Base-by-base conservation (phyloP, 1,284 basidiomycete species). In the Rhodotorula sp. region DNA sequence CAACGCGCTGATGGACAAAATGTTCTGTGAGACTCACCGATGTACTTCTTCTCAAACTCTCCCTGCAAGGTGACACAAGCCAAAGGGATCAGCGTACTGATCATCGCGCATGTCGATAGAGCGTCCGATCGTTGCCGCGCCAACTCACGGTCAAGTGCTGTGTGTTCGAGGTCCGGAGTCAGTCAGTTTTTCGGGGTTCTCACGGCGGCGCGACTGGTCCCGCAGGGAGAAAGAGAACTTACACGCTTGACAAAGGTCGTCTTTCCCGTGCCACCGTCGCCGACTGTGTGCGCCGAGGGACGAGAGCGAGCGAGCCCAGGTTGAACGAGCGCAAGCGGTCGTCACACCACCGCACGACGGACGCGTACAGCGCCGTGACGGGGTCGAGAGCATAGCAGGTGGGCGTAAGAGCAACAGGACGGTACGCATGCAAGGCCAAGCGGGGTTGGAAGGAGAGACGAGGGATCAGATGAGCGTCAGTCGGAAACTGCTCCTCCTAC, bases 21-120 rank as follows among this genome's bases (percentile, higher is more conserved):
- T 4, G 47, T 14, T 15, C 20, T 49, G 14, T 3, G 5, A 23
- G 51, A 72, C 85, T 76, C 83, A 96, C 93, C 95, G 78, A 99
- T 98, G 87, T 98, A 99, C 85, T 99, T 99, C 88, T 99, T 99
- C 86, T 99, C 97, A 84, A 99, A 99, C 88, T 99, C 97, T 82
- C 85, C 84, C 75, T 76, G 46, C 23, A 3, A 48, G 23, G 5
- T 7, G 1, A n/a, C 5, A 47, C 3, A 4, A n/a, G 6, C n/a
- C 23, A 31, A 2, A 43, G 12, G 34, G 5, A 62, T 58, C 60
- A 65, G 64, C 46, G 7, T 31, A n/a, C 52, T n/a, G 39, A 43
- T 8, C 12, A 8, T 39, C 29, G 16, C 26, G 20, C 31, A 21
- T 7, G 6, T 23, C 20, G 16, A 49, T 60, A 49, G 29, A 51